A percentile compares a stretch with the other conserved stretches of the same genome.
Conservation (phyloP, 108 stramenopile species). For the Fragilariopsis cylindrus region DNA sequence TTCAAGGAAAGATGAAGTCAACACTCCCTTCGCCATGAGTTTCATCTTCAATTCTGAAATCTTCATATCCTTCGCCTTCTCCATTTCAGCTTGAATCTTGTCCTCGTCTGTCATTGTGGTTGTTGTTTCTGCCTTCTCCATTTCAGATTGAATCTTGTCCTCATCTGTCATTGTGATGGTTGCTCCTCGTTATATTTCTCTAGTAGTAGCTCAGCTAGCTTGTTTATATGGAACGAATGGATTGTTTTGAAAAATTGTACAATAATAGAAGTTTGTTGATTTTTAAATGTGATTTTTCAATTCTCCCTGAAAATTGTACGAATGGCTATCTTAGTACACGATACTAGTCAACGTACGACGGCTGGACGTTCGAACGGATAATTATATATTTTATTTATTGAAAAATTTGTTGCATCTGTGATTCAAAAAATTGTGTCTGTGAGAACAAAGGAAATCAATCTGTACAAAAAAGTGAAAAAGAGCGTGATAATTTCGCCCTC, state of each 20-base stretch:
- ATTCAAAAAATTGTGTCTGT: conserved; percentile 2
- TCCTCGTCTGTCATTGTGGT: conserved; percentile 22
- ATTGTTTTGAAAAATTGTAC: too few species aligned
- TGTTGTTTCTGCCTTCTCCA: conserved; percentile 44
- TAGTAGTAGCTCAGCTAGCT: neutral
- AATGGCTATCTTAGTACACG: too few species aligned
- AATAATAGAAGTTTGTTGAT: too few species aligned
- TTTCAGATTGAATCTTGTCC: conserved; percentile 35
- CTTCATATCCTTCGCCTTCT: conserved; percentile 63
- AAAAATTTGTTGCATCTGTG: conserved; percentile 17
- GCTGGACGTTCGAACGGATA: too few species aligned
- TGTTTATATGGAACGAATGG: too few species aligned
- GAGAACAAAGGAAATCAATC: conserved; percentile 13
- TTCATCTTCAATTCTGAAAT: conserved; percentile 67
- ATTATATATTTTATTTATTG: neutral
- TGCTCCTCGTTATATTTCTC: neutral
- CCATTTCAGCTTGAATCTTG: conserved; percentile 44
- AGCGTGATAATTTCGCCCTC: neutral
- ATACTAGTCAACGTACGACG: too few species aligned
- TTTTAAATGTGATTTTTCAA: too few species aligned
- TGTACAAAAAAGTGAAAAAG: neutral
- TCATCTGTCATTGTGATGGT: neutral
- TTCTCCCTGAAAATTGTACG: too few species aligned
- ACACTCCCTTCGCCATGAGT: conserved; percentile 60
- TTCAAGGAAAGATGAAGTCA: conserved; percentile 67